Percentiles rank a stretch among this genome's conserved stretches.
phyloP scores from a whole-genome alignment of 2,329 filamentous ascomycete genomes.

The Hypocreales sp. region DNA sequence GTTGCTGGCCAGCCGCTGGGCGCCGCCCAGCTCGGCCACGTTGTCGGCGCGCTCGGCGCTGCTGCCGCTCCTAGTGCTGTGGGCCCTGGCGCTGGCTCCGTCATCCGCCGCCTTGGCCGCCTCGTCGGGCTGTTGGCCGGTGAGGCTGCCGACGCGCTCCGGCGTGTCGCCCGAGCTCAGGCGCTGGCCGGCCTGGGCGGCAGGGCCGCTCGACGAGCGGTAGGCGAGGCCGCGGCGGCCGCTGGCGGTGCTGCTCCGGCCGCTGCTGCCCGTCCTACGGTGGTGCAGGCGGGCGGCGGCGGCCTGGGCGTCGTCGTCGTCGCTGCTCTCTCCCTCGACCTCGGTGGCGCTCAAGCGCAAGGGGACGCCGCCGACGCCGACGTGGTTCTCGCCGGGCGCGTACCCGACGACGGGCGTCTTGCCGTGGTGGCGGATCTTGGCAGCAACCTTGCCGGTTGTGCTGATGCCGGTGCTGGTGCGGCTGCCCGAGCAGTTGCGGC shows the following conservation, averaged over 20 bases:
- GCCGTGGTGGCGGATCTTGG: conserved; percentile 80
- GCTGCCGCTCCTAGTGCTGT: conserved; percentile 38
- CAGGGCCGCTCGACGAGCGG: conserved; percentile 32
- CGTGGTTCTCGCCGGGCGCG: conserved; percentile 60
- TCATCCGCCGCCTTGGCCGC: conserved; percentile 18
- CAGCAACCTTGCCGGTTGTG: conserved; percentile 49
- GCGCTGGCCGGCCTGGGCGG: conserved; percentile 23
- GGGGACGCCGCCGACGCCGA: conserved; percentile 64
- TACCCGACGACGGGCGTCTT: conserved; percentile 69
- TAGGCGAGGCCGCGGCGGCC: conserved; percentile 32
- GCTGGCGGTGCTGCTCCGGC: conserved; percentile 50
- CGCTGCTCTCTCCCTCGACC: conserved; percentile 75
- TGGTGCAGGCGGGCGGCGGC: conserved; percentile 39
- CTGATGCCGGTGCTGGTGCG: conserved; percentile 49
- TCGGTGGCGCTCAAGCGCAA: conserved; percentile 90
- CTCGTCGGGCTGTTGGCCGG: conserved; percentile 23
- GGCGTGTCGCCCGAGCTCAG: conserved; percentile 41
- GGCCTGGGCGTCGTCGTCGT: conserved; percentile 46
- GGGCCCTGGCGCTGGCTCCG: conserved; percentile 28
- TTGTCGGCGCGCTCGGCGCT: conserved; percentile 46
- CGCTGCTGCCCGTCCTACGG: conserved; percentile 59
- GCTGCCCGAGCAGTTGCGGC: conserved; percentile 23
- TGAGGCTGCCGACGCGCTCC: conserved; percentile 36
- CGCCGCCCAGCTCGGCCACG: conserved; percentile 35
- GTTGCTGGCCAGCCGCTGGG: conserved; percentile 39